Conservation (phyloP, 345 rosid genomes). For the Eucalyptus pumila region DNA sequence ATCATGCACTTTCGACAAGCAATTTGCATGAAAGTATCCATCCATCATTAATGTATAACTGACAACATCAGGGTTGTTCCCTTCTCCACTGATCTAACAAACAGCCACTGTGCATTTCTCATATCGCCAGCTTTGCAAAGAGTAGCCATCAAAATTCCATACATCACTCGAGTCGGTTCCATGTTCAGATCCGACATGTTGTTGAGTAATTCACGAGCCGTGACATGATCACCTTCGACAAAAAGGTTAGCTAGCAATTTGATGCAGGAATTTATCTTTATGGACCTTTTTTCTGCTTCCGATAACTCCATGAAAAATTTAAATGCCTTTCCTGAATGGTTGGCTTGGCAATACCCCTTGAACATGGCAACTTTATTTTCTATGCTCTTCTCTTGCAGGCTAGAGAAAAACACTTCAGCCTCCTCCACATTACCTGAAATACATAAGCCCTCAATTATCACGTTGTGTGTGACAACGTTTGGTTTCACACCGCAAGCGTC, state of each 20-base stretch:
- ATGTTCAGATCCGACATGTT: slow-evolving; percentile 23
- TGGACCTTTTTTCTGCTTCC: slow-evolving; percentile 7
- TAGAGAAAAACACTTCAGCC: slow-evolving; percentile 40
- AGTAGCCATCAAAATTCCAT: slow-evolving; percentile 29
- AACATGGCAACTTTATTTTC: slow-evolving; percentile 45
- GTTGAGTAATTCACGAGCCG: slow-evolving; percentile 22
- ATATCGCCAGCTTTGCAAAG: slow-evolving; percentile 23
- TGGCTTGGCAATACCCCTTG: slow-evolving; percentile 46
- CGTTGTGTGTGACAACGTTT: slow-evolving; percentile 22
- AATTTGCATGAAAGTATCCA: slow-evolving; percentile 36
- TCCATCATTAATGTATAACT: slow-evolving; percentile 58
- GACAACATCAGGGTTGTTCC: slow-evolving; percentile 29
- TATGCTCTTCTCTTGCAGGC: slow-evolving; percentile 15
- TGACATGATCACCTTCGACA: slow-evolving; percentile 15
- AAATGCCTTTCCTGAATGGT: slow-evolving; percentile 26
- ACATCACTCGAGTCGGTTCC: slow-evolving; percentile 32
- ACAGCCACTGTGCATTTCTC: slow-evolving; percentile 24
- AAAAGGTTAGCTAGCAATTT: slow-evolving; percentile 39
- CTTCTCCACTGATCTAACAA: slow-evolving; percentile 10
- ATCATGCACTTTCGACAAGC: slow-evolving; percentile 21
- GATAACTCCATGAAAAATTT: slow-evolving; percentile 14
- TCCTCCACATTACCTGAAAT: slow-evolving; percentile 41
- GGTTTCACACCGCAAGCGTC: slow-evolving; percentile 34
- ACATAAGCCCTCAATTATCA: slow-evolving; percentile 66
- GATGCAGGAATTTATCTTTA: slow-evolving; percentile 24